Evolutionary conservation across 768 basidiomycete species (phyloP).

Genomic region (Hericium erinaceus): DNA sequence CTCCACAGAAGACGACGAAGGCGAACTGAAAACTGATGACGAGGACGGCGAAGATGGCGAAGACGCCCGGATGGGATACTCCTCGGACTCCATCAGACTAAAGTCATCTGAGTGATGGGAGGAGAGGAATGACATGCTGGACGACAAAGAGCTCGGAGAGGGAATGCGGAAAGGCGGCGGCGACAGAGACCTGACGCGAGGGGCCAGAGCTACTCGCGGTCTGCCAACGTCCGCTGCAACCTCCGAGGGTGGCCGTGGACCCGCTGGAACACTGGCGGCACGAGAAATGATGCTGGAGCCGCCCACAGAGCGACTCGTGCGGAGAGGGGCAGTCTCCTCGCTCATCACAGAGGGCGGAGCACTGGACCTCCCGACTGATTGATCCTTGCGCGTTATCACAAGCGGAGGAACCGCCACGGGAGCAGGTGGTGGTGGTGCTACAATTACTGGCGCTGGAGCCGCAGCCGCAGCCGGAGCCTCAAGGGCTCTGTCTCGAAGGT

Average conservation of each 20-base stretch:
- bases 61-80: slow-evolving; percentile 20
- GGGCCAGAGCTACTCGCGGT: neutral
- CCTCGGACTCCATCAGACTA: slow-evolving; percentile 32
- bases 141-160: slow-evolving; percentile 30
- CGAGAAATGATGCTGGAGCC: slow-evolving; percentile 27
- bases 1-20: slow-evolving; percentile 20
- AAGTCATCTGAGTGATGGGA: slow-evolving; percentile 72
- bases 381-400: slow-evolving; percentile 23
- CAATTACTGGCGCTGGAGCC: neutral
- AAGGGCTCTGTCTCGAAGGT: slow-evolving; percentile 10
- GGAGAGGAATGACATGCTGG: slow-evolving; percentile 36
- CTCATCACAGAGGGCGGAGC: slow-evolving; percentile 3
- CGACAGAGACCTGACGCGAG: slow-evolving; percentile 19
- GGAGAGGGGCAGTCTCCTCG: neutral
- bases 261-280: neutral
- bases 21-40: slow-evolving; percentile 21
- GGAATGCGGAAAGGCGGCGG: slow-evolving; percentile 34
- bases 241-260: slow-evolving; percentile 3
- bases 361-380: slow-evolving; percentile 22
- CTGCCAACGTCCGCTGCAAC: slow-evolving; percentile 19
- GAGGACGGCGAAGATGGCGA: slow-evolving; percentile 29
- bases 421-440: slow-evolving; percentile 1
- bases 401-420: neutral
- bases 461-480: neutral
- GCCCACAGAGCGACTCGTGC: slow-evolving; percentile 11